Evolutionary conservation across 1,139 yeast genomes (phyloP).

Genomic region (Groenewaldozyma auringiensis): DNA sequence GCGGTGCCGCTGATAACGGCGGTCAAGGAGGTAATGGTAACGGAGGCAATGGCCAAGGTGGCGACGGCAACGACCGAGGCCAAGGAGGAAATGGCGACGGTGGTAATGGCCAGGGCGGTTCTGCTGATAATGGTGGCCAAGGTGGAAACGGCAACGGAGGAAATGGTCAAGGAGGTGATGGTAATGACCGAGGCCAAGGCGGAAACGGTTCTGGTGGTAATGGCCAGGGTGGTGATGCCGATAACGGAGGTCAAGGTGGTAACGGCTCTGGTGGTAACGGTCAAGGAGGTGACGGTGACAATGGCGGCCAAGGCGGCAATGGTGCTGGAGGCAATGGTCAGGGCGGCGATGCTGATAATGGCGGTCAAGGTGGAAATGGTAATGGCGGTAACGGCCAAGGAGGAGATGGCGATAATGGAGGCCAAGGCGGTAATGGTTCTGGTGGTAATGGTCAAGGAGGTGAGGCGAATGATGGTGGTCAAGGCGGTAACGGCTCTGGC

Average conservation of each 20-base stretch:
- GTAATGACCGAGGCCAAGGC: neutral
- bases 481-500: conserved; percentile 3
- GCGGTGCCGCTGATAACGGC: neutral
- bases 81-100: neutral
- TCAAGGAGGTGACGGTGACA: conserved; percentile 1
- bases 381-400: conserved; percentile 1
- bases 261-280: conserved; percentile 5
- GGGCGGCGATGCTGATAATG: conserved; percentile 1
- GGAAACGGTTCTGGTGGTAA: conserved; percentile 5
- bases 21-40: neutral
- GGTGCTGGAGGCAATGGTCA: conserved; percentile 2
- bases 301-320: conserved; percentile 2
- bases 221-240: conserved; percentile 2
- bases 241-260: neutral
- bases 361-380: conserved; percentile 2
- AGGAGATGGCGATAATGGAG: neutral
- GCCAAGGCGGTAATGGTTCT: neutral
- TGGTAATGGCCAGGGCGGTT: neutral
- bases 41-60: conserved; percentile 1
- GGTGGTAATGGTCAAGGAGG: conserved; percentile 6
- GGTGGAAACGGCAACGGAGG: conserved; percentile 1
- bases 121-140: neutral
- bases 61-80: neutral
- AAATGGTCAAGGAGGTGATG: neutral
- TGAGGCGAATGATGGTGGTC: neutral